Evolutionary conservation across 2,329 filamentous ascomycete species (phyloP).

Genomic region (Lachnellula willkommii): DNA sequence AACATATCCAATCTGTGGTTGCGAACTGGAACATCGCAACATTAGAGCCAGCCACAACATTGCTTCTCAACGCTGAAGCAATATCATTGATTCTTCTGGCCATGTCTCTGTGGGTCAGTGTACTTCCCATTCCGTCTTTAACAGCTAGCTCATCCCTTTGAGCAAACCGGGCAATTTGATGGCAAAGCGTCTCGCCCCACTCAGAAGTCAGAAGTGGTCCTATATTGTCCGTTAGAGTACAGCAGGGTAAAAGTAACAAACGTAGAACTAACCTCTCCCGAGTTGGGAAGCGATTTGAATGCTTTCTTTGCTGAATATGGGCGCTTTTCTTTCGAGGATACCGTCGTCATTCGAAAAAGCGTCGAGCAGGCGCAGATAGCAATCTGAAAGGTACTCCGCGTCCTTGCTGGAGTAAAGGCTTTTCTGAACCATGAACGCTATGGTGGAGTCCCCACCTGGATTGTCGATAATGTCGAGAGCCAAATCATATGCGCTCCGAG

Average conservation of each 20-base stretch:
- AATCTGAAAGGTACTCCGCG: constrained; percentile 20
- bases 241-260: no score
- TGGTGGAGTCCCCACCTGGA: constrained; percentile 4
- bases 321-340: no score
- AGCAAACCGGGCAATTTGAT: constrained; percentile 15
- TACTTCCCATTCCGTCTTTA: constrained; percentile 5
- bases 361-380: constrained; percentile 22
- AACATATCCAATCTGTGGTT: constrained; percentile 32
- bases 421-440: constrained; percentile 9
- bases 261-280: no score
- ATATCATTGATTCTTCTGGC: constrained; percentile 32
- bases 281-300: no score
- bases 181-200: constrained; percentile 17
- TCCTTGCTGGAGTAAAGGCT: constrained; percentile 6
- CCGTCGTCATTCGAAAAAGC: neutral
- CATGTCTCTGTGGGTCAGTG: neutral
- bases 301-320: no score
- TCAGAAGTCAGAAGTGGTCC: constrained; percentile 1
- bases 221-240: no score
- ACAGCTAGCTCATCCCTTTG: constrained; percentile 4
- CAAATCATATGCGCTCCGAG: constrained; percentile 11
- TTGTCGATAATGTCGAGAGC: constrained; percentile 15
- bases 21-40: constrained; percentile 40
- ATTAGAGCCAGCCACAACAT: constrained; percentile 18
- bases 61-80: constrained; percentile 25